Base-by-base conservation (phyloP, 345 rosid species). In the Cardiospermum halicacabum region DNA sequence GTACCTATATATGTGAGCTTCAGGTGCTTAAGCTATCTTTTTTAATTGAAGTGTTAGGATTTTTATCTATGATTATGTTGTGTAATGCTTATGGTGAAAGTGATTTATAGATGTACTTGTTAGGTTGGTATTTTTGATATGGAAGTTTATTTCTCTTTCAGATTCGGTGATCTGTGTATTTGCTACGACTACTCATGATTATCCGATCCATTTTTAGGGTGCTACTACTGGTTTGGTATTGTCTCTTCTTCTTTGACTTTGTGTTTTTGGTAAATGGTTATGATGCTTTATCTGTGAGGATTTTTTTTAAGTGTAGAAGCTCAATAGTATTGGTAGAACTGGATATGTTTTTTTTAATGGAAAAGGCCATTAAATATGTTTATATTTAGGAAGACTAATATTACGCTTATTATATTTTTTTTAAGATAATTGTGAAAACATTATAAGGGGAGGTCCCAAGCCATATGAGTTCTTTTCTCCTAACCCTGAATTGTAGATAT, bases 171-270 rank as follows among this genome's bases (percentile, higher is more conserved):
- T 85, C 47, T 94, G 96, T 66, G 97, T 94, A 24, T 91, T 94
- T 51, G 99, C 97, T 56, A 87, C 81, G 53, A 76, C 89, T 1
- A 84, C 88, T 32, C 93, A 91, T 53, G 99, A 94, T 82, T 97
- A 91, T 78, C 99, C 99, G 1, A 94, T 94, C 67, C 99, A 94
- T 87, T 86, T 94, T 54, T 91, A 92, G 97, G 99, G 91, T 78
- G 92, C 96, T 62, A 67, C 86, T 68, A 81, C 96, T 70, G 97
- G 96, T 79, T 74, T 77, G 97, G 99, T 94, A 78, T 59, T 78
- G 64, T 70, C 59, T 64, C 19, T 45, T 40, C 45, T 58, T 42
- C 8, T 32, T 57, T 19, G 1, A 22, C 5, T 26, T 4, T 59
- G 18, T 60, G 12, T 28, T 19, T 13, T 31, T 50, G 55, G 13